A percentile compares a stretch with the other conserved stretches of the same genome.
Conservation (phyloP, 2,329 filamentous ascomycete genomes). For the Botryotinia narcissicola region DNA sequence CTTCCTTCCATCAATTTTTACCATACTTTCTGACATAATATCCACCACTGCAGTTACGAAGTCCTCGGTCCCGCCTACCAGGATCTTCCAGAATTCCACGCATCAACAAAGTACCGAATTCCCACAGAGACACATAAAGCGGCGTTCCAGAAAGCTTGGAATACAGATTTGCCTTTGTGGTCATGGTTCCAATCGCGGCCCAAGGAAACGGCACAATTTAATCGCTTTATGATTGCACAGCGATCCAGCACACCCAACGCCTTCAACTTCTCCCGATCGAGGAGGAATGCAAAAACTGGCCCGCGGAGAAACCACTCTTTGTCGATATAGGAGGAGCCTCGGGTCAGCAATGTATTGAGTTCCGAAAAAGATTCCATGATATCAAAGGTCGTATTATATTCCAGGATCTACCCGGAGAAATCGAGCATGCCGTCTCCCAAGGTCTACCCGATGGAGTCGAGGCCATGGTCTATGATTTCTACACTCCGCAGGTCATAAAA, state of each 20-base stretch:
- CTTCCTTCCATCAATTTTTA: too few relatives aligned
- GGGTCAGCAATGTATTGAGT: conserved; percentile 3
- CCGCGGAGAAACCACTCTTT: conserved; percentile 25
- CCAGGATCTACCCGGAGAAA: conserved; percentile 40
- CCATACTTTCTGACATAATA: neutral
- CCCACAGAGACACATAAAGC: conserved; percentile 1
- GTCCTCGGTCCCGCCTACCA: neutral
- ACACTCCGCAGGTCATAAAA: conserved; percentile 34
- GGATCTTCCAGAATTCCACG: neutral
- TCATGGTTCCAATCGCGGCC: conserved; percentile 16
- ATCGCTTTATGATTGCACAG: conserved; percentile 21
- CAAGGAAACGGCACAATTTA: conserved; percentile 14
- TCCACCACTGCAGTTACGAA: neutral
- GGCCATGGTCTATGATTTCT: conserved; percentile 35
- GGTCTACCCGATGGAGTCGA: conserved; percentile 37
- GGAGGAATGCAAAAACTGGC: conserved; percentile 28
- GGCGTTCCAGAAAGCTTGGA: conserved; percentile 17
- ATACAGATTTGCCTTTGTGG: conserved; percentile 17
- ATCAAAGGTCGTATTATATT: conserved; percentile 38
- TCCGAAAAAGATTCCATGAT: neutral
- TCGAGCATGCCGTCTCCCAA: conserved; percentile 21
- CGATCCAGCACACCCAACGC: neutral
- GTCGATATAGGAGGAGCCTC: neutral
- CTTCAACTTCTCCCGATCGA: conserved; percentile 11
- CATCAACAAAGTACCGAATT: neutral